A percentile compares a stretch with the other conserved stretches of the same genome.
These are phyloP conservation scores for Ophiosphaerella narmari DNA, from an alignment of 2,329 filamentous ascomycete genomes.

Conservation along the genomic window DNA sequence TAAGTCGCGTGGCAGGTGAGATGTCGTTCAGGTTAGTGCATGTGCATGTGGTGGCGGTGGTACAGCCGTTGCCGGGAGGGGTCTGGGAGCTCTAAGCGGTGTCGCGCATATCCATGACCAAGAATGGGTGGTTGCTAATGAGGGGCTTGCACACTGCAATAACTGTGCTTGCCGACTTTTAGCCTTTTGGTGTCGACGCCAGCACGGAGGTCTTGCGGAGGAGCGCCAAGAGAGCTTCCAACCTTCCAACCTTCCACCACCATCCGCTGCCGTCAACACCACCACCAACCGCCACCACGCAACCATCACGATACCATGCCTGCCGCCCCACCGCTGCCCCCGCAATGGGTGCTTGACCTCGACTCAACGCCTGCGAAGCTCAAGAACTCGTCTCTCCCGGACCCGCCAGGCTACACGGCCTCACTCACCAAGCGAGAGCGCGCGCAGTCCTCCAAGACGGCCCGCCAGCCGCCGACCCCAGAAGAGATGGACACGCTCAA, in stretches of 20 bases:
- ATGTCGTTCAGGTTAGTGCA: constrained; percentile 31
- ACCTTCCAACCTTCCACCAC: constrained; percentile 3
- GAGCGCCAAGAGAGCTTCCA: constrained; percentile 22
- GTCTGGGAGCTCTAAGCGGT: constrained; percentile 2
- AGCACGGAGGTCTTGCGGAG: constrained; percentile 25
- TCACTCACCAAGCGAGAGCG: constrained; percentile 47
- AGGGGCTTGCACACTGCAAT: constrained; percentile 1
- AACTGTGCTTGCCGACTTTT: constrained; percentile 12
- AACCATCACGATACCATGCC: constrained; percentile 18
- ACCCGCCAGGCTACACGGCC: constrained; percentile 83
- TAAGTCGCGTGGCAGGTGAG: constrained; percentile 23
- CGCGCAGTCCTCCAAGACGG: constrained; percentile 42
- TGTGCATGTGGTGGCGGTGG: constrained; percentile 36
- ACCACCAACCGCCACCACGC: constrained; percentile 11
- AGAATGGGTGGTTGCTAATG: not conserved
- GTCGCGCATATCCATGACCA: constrained; percentile 24
- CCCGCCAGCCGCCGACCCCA: constrained; percentile 70
- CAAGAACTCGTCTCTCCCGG: constrained; percentile 71
- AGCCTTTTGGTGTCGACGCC: constrained; percentile 3
- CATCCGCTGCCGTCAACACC: not conserved
- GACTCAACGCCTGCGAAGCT: constrained; percentile 70
- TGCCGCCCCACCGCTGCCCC: constrained; percentile 54
- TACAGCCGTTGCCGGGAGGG: constrained; percentile 21
- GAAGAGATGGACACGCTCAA: constrained; percentile 95
- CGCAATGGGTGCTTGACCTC: constrained; percentile 83